Conservation (phyloP, 495 filamentous ascomycete genomes). For the Glonium stellatum region DNA sequence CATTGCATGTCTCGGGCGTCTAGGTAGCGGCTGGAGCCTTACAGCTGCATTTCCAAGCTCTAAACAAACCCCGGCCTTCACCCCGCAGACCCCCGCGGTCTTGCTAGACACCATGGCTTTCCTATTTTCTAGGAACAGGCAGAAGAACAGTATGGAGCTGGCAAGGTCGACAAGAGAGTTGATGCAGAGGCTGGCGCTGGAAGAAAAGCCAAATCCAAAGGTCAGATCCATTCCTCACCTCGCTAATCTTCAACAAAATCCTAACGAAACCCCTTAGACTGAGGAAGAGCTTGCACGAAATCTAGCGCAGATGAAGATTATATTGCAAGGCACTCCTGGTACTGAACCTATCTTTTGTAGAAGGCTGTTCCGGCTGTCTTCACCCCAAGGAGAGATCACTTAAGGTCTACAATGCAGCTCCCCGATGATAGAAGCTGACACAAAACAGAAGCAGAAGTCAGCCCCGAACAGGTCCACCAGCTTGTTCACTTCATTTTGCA, state of each 20-base stretch:
- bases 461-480: constrained; percentile 75
- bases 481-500: constrained; percentile 73
- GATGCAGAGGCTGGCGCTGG: constrained; percentile 39
- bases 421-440: constrained; percentile 10
- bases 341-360: background rate
- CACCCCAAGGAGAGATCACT: no score
- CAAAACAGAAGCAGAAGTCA: constrained; percentile 67
- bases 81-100: constrained; percentile 6
- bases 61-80: background rate
- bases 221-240: constrained; percentile 15
- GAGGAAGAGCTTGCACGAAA: constrained; percentile 39
- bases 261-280: constrained; percentile 17
- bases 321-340: constrained; percentile 39
- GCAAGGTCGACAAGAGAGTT: constrained; percentile 53
- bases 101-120: constrained; percentile 63
- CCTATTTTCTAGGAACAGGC: constrained; percentile 67
- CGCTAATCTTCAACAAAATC: background rate
- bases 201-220: constrained; percentile 33
- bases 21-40: constrained; percentile 15
- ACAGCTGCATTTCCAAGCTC: constrained; percentile 6
- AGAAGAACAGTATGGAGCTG: constrained; percentile 52
- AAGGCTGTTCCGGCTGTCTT: background rate
- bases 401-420: background rate
- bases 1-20: constrained; percentile 14
- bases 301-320: constrained; percentile 39